These are phyloP conservation scores for Candida arabinofermentans DNA, from an alignment of 805 yeast species.

Conservation along the genomic window DNA sequence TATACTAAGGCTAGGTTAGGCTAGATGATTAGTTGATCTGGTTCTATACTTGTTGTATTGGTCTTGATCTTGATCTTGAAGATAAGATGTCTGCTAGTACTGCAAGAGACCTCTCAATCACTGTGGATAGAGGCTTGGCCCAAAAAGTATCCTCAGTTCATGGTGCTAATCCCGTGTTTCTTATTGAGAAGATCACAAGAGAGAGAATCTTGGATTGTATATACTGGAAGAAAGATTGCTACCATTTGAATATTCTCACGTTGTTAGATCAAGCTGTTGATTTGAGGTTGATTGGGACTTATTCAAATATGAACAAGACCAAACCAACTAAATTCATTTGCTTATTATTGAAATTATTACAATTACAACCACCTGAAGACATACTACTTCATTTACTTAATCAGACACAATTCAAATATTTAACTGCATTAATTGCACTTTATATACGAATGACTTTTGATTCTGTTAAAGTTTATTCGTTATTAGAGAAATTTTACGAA, in stretches of 20 bases:
- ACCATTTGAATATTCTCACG: conserved; percentile 38
- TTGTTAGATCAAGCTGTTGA: conserved; percentile 42
- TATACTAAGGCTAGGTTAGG: too few relatives aligned
- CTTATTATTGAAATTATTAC: conserved; percentile 69
- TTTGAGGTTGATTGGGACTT: conserved; percentile 47
- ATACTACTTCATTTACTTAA: conserved; percentile 49
- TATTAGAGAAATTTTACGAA: conserved; percentile 50
- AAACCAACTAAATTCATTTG: conserved; percentile 74
- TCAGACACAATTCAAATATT: conserved; percentile 73
- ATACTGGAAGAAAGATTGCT: conserved; percentile 57
- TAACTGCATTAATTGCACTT: conserved; percentile 64
- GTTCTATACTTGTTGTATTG: too few relatives aligned
- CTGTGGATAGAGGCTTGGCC: conserved; percentile 34
- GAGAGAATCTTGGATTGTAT: conserved; percentile 53
- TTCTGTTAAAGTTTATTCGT: conserved; percentile 41
- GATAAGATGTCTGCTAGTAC: not conserved
- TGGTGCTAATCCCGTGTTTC: conserved; percentile 44
- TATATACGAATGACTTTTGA: conserved; percentile 50
- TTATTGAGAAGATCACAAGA: conserved; percentile 55
- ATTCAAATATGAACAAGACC: conserved; percentile 35
- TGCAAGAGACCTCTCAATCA: conserved; percentile 14
- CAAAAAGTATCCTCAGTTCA: conserved; percentile 29
- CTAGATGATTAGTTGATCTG: too few relatives aligned
- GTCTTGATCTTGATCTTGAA: not conserved
- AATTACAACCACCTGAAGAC: conserved; percentile 63